A percentile compares a stretch with the other conserved stretches of the same genome.
Conservation (phyloP, 1,139 yeast species). For the Scheffersomyces lignicola region DNA sequence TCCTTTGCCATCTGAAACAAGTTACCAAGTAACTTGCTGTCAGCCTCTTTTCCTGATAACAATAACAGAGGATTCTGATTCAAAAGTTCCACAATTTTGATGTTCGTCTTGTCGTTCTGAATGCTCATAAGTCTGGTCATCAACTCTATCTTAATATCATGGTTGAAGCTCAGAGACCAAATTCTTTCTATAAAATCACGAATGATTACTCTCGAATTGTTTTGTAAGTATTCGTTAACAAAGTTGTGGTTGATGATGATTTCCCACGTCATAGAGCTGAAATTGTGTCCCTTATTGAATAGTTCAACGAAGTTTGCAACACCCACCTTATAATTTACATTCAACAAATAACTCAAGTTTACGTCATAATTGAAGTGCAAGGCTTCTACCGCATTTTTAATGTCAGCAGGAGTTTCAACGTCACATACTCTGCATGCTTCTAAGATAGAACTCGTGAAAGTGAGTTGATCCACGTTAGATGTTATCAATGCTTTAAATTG, state of each 20-base stretch:
- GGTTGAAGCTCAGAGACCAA: constrained; percentile 20
- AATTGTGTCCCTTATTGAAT: constrained; percentile 31
- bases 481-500: constrained; percentile 15
- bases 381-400: constrained; percentile 9
- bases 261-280: constrained; percentile 34
- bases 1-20: constrained; percentile 14
- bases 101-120: constrained; percentile 30
- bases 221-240: constrained; percentile 20
- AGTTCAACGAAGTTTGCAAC: constrained; percentile 24
- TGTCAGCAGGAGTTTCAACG: constrained; percentile 7
- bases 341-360: constrained; percentile 31
- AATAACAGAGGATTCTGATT: constrained; percentile 8
- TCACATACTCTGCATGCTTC: constrained; percentile 17
- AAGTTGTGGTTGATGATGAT: constrained; percentile 34
- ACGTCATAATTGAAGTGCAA: constrained; percentile 16
- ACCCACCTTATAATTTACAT: constrained; percentile 31
- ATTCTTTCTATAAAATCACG: constrained; percentile 28
- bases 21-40: constrained; percentile 13
- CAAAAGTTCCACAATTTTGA: constrained; percentile 22
- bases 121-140: constrained; percentile 21
- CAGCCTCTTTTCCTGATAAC: constrained; percentile 5
- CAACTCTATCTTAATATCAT: constrained; percentile 15
- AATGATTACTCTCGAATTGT: constrained; percentile 18
- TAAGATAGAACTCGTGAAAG: constrained; percentile 20
- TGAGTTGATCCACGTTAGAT: constrained; percentile 4